Base-by-base conservation (phyloP, 257 asterid species). In the Verbascum thapsus region DNA sequence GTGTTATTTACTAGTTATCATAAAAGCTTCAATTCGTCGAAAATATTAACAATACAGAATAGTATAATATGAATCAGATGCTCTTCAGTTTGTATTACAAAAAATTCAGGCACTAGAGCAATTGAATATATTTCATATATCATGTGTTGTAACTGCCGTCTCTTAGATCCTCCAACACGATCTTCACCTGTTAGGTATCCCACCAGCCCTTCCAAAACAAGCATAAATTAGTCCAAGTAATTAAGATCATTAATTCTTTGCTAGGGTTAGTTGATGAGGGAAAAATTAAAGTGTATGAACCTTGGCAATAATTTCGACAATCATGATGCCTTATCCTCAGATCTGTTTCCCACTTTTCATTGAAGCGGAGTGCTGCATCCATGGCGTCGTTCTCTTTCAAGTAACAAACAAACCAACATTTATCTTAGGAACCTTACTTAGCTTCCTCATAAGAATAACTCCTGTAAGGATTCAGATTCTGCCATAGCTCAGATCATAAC, bases 361-460 rank as follows among this genome's bases (percentile, higher is more conserved):
- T 91, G 78, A 88, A 91, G 45, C 49, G 19, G 2, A 8, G 64
- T 69, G 82, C 81, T 8, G 76, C 81, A 45, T 75, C 68, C 15
- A 20, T 13, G 1, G 79, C 12, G 1, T 78, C 74, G 48, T 79
- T 78, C 49, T 13, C 57, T 17, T 80, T 37, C 0, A 87, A 82
- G 76, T 70, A 55, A 5, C 98, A 94, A 38, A 84, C 81, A 53
- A 88, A 79, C 96, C 95, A 84, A 64, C 98, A 85, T 52, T 85
- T 84, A 68, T 82, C 38, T 43, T 78, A 0, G 95, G 98, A 15
- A 84, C 70, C 68, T 75, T 81, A 66, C 49, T 49, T 38, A 88
- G 32, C 76, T 81, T 78, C 78, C 94, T 84, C 43, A 23, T 60
- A 5, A 66, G 84, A 49, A 88, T 52, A 52, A 79, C 84, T 52